Conservation (phyloP, 495 filamentous ascomycete species). For the Penicillium psychrofluorescens region DNA sequence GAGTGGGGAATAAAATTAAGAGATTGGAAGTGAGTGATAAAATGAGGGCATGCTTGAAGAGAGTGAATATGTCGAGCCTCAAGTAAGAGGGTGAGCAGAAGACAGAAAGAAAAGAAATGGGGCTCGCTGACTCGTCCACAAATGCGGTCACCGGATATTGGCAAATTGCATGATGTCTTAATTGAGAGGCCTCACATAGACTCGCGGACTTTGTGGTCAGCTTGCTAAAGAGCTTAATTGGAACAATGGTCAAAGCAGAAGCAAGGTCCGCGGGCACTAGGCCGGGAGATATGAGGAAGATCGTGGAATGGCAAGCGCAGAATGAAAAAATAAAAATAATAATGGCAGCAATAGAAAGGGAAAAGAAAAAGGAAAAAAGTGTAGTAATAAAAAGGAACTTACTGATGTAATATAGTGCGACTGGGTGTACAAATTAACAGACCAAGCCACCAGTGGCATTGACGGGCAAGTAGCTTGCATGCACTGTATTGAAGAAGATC, state of each 20-base stretch:
- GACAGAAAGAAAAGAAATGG: too few relatives aligned
- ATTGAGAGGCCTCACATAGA: conserved; percentile 8
- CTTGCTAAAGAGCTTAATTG: not conserved
- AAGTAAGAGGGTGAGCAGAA: too few relatives aligned
- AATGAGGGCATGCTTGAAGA: conserved; percentile 10
- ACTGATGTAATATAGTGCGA: conserved; percentile 13
- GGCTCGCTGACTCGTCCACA: not conserved
- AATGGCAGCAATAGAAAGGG: conserved; percentile 6
- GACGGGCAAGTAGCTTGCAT: not conserved
- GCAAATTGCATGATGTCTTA: conserved; percentile 5
- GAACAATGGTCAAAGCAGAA: not conserved
- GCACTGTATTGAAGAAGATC: not conserved
- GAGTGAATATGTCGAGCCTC: not conserved
- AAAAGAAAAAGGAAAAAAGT: conserved; percentile 5
- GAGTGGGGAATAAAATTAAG: not conserved
- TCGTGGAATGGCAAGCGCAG: not conserved
- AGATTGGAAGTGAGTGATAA: not conserved
- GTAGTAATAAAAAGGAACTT: conserved; percentile 9
- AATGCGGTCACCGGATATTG: conserved; percentile 14
- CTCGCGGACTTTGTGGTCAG: conserved; percentile 2
- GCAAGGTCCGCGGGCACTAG: conserved; percentile 2
- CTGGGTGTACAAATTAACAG: conserved; percentile 4
- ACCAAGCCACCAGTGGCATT: not conserved
- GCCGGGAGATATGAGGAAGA: conserved; percentile 6
- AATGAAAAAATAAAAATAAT: not conserved